phyloP scores from a whole-genome alignment of 2,329 filamentous ascomycete species.

The Harringtonia lauricola region DNA sequence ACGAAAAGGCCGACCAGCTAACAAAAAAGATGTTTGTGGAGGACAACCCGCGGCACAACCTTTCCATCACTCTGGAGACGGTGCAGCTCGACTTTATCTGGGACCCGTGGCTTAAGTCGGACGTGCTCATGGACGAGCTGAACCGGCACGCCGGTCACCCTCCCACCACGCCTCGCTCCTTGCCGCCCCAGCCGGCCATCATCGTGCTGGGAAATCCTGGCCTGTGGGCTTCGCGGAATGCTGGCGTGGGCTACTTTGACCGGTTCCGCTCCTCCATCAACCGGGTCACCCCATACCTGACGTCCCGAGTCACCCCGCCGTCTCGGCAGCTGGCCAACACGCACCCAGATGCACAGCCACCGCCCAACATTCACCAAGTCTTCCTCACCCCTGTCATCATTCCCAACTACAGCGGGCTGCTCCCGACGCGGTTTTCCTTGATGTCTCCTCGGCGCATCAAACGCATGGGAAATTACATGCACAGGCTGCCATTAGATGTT shows the following conservation, averaged over 20 bases:
- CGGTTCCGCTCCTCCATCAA: slow-evolving; percentile 35
- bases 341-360: neutral
- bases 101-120: slow-evolving; percentile 51
- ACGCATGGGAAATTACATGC: slow-evolving; percentile 41
- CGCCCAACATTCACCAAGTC: slow-evolving; percentile 13
- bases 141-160: slow-evolving; percentile 17
- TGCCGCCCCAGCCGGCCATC: slow-evolving; percentile 27
- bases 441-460: slow-evolving; percentile 37
- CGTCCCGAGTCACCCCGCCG: slow-evolving; percentile 1
- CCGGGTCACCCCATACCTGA: slow-evolving; percentile 25
- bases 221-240: slow-evolving; percentile 41
- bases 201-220: slow-evolving; percentile 42
- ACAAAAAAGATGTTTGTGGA: slow-evolving; percentile 21
- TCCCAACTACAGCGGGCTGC: slow-evolving; percentile 31
- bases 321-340: slow-evolving; percentile 4
- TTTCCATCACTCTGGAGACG: slow-evolving; percentile 30
- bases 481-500: slow-evolving; percentile 26
- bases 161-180: no score
- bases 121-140: slow-evolving; percentile 28
- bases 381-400: slow-evolving; percentile 25
- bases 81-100: slow-evolving; percentile 45
- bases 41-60: slow-evolving; percentile 30
- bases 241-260: slow-evolving; percentile 30
- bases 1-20: slow-evolving; percentile 22
- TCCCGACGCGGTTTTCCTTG: slow-evolving; percentile 25